Conservation (phyloP, 768 basidiomycete species). For the Collybia sordida region DNA sequence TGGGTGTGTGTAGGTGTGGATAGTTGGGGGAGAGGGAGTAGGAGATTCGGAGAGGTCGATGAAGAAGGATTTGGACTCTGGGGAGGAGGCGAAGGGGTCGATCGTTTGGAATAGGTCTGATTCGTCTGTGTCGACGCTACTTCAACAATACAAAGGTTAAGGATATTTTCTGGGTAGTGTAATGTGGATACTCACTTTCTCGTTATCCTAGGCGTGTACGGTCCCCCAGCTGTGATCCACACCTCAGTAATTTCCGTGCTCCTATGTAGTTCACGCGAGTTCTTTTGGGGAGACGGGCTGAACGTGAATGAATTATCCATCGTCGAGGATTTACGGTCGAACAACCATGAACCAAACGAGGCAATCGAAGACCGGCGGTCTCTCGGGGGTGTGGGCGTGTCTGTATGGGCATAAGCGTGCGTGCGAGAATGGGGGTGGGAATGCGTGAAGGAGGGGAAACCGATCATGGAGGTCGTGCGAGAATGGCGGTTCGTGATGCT, state of each 20-base stretch:
- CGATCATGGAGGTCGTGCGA: constrained; percentile 28
- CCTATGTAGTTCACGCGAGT: constrained; percentile 11
- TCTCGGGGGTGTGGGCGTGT: not conserved
- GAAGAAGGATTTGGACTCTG: constrained; percentile 43
- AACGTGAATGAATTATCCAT: constrained; percentile 22
- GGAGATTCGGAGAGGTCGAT: constrained; percentile 35
- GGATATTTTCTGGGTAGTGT: not conserved
- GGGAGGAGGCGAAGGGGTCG: constrained; percentile 41
- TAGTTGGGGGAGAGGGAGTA: constrained; percentile 20
- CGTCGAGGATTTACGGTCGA: constrained; percentile 24
- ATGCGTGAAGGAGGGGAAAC: constrained; percentile 12
- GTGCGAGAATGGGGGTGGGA: constrained; percentile 1
- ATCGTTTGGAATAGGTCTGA: constrained; percentile 20
- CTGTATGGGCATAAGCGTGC: too few species aligned
- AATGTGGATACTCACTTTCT: constrained; percentile 17
- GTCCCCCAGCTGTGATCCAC: constrained; percentile 33
- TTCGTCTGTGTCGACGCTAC: constrained; percentile 3
- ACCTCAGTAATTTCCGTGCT: constrained; percentile 22
- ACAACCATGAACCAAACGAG: constrained; percentile 32
- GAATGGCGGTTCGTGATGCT: constrained; percentile 20
- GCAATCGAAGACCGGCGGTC: constrained; percentile 32
- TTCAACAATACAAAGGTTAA: too few species aligned
- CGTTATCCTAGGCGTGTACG: constrained; percentile 23
- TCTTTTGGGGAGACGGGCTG: constrained; percentile 16
- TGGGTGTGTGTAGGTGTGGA: constrained; percentile 42